These are phyloP conservation scores for Phytophthora pluvialis DNA, from an alignment of 352 stramenopile species.

Conservation along the genomic window DNA sequence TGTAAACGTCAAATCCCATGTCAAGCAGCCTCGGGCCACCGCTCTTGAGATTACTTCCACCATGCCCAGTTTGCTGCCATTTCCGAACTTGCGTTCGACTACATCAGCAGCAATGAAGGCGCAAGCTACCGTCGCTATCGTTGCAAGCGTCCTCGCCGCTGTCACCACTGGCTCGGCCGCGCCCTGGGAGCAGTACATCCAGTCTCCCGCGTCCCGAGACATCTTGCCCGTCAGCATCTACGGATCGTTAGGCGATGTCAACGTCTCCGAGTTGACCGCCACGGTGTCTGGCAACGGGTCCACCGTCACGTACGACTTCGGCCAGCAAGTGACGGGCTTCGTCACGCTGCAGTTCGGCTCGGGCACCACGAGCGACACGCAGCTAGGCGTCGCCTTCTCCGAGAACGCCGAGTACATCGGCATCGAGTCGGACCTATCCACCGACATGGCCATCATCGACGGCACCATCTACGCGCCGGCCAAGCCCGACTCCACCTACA, in stretches of 20 bases:
- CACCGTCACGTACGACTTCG: conserved; percentile 48
- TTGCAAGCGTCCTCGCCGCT: conserved; percentile 12
- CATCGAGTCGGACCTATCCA: conserved; percentile 42
- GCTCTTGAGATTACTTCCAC: too few species aligned
- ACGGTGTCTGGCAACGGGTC: conserved; percentile 40
- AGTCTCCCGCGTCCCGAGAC: conserved; percentile 26
- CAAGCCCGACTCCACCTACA: conserved; percentile 32
- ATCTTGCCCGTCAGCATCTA: conserved; percentile 26
- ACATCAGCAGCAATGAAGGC: conserved; percentile 17
- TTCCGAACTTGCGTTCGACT: conserved; percentile 13
- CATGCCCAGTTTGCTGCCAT: background rate
- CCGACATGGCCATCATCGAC: conserved; percentile 41
- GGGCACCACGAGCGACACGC: conserved; percentile 22
- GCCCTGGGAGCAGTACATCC: conserved; percentile 32
- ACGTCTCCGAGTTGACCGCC: conserved; percentile 23
- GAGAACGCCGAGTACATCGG: conserved; percentile 43
- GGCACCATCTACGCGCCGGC: conserved; percentile 45
- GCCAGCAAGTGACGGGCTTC: conserved; percentile 36
- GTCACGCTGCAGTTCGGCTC: conserved; percentile 39
- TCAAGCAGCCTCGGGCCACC: background rate
- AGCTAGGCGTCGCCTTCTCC: conserved; percentile 41
- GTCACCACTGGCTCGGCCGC: background rate
- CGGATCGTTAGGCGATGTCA: conserved; percentile 19
- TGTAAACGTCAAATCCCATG: background rate
- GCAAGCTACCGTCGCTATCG: conserved; percentile 14